These are phyloP conservation scores for Leccinum rimulosum DNA, from an alignment of 768 basidiomycete genomes.

Conservation along the genomic window DNA sequence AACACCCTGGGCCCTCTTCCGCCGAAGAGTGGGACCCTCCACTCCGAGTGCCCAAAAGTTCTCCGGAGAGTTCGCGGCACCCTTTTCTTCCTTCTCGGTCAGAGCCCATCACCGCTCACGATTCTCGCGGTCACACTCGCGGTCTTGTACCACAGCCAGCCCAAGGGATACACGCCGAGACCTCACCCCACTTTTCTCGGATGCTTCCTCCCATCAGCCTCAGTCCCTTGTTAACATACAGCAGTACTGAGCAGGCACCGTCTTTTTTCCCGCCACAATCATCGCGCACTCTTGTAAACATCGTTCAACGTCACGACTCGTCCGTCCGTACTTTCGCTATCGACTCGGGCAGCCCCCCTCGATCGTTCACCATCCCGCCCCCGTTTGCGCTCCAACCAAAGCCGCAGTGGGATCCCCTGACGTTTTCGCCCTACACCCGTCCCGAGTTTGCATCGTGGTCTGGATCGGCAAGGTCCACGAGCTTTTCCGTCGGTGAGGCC, in stretches of 20 bases:
- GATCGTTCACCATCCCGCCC: slow-evolving; percentile 36
- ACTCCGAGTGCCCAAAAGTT: slow-evolving; percentile 10
- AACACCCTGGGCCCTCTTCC: slow-evolving; percentile 16
- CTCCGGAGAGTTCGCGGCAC: background rate
- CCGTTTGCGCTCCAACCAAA: slow-evolving; percentile 67
- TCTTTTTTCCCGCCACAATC: slow-evolving; percentile 34
- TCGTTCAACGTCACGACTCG: slow-evolving; percentile 18
- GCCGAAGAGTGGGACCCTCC: slow-evolving; percentile 19
- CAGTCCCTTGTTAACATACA: slow-evolving; percentile 16
- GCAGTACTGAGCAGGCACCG: slow-evolving; percentile 16
- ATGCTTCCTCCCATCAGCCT: slow-evolving; percentile 28
- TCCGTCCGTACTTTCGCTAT: slow-evolving; percentile 18
- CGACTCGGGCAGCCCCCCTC: slow-evolving; percentile 13
- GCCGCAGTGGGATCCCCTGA: slow-evolving; percentile 59
- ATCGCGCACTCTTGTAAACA: slow-evolving; percentile 15
- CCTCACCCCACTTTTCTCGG: slow-evolving; percentile 27
- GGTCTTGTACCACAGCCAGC: slow-evolving; percentile 9
- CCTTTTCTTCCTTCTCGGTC: slow-evolving; percentile 5
- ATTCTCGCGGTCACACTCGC: slow-evolving; percentile 17
- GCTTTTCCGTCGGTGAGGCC: slow-evolving; percentile 15
- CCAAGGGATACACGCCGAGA: slow-evolving; percentile 12
- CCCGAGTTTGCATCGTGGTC: slow-evolving; percentile 36
- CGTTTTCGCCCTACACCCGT: slow-evolving; percentile 38
- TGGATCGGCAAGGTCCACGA: slow-evolving; percentile 26
- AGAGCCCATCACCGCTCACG: slow-evolving; percentile 8